A percentile compares a stretch with the other conserved stretches of the same genome.
Evolutionary conservation across 2,329 filamentous ascomycete genomes (phyloP).

Genomic region (Colletotrichum sublineola): DNA sequence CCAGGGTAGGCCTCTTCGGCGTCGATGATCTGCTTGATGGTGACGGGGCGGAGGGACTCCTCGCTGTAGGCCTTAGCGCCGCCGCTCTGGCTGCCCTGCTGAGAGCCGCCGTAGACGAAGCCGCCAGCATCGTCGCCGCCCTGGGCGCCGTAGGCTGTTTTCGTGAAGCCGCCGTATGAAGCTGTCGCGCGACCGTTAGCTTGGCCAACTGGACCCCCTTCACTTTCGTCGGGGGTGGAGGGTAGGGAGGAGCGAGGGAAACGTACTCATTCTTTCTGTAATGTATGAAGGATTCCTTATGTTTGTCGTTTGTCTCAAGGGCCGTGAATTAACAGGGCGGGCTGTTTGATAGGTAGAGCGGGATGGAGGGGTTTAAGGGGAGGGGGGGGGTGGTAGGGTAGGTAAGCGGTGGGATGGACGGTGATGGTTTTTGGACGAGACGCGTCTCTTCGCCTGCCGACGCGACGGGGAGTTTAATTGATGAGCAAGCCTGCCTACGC

Average conservation of each 20-base stretch:
- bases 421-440: conserved; percentile 36
- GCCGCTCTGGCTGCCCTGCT: conserved; percentile 68
- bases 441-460: conserved; percentile 37
- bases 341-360: conserved; percentile 7
- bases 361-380: conserved; percentile 23
- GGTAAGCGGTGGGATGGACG: conserved; percentile 44
- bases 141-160: conserved; percentile 64
- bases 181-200: conserved; percentile 48
- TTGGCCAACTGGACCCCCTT: not conserved
- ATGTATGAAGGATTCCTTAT: not conserved
- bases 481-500: conserved; percentile 4
- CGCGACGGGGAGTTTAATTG: conserved; percentile 40
- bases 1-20: conserved; percentile 80
- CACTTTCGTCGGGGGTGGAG: not conserved
- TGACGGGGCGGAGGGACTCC: conserved; percentile 92
- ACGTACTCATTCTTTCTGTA: conserved; percentile 20
- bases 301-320: not conserved
- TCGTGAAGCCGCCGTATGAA: conserved; percentile 60
- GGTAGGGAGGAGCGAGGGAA: too few relatives aligned
- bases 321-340: not conserved
- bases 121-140: conserved; percentile 73
- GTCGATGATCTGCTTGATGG: conserved; percentile 93
- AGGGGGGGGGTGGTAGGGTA: conserved; percentile 46
- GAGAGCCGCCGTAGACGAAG: conserved; percentile 71
- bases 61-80: conserved; percentile 73